phyloP scores from a whole-genome alignment of 768 basidiomycete genomes.

The Tephrocybe sp. region DNA sequence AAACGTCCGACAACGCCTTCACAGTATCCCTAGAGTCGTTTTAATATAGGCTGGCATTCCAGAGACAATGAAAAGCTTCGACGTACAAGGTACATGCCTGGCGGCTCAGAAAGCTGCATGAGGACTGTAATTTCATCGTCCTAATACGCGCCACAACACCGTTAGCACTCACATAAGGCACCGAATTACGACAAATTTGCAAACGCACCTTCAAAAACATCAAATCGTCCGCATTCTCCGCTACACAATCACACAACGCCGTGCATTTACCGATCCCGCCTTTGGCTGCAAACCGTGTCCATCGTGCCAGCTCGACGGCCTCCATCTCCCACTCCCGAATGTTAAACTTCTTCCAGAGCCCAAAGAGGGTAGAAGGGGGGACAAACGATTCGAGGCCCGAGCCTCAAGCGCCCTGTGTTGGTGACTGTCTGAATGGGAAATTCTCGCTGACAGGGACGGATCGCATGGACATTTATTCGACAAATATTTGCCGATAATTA shows the following conservation, averaged over 20 bases:
- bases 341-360: background rate
- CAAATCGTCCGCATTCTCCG: slow-evolving; percentile 69
- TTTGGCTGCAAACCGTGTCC: slow-evolving; percentile 83
- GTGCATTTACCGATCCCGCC: slow-evolving; percentile 83
- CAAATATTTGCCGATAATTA: no score
- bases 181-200: background rate
- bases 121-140: slow-evolving; percentile 79
- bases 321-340: slow-evolving; percentile 47
- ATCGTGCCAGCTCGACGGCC: slow-evolving; percentile 66
- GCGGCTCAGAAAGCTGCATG: slow-evolving; percentile 58
- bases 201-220: slow-evolving; percentile 82
- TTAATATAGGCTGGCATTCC: background rate
- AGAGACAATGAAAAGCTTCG: background rate
- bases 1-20: slow-evolving; percentile 86
- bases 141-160: slow-evolving; percentile 32
- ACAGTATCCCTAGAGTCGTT: slow-evolving; percentile 64
- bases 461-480: no score
- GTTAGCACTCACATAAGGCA: slow-evolving; percentile 2
- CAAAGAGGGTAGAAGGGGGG: no score
- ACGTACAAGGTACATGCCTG: slow-evolving; percentile 63
- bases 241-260: slow-evolving; percentile 72
- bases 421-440: no score
- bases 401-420: no score
- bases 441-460: no score
- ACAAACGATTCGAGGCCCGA: no score